Evolutionary conservation across 2,329 filamentous ascomycete genomes (phyloP).

Genomic region (Stagonosporopsis tanaceti): DNA sequence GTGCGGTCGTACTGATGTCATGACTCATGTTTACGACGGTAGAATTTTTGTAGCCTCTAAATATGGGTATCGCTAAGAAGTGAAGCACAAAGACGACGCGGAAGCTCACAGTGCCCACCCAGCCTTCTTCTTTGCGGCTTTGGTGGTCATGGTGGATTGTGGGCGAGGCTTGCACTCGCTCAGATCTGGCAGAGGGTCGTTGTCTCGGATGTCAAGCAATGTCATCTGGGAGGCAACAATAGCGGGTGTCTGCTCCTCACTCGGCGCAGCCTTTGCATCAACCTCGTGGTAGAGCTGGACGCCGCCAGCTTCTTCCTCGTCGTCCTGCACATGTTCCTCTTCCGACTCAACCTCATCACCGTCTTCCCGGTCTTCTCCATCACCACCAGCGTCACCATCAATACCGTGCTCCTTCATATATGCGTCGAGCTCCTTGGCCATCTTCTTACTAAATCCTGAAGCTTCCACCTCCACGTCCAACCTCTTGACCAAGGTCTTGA

Average conservation of each 20-base stretch:
- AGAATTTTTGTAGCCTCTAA: conserved; percentile 7
- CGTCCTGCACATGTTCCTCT: conserved; percentile 10
- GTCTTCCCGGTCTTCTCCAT: conserved; percentile 34
- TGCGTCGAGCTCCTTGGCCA: conserved; percentile 89
- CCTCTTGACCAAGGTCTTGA: conserved; percentile 73
- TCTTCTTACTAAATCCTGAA: conserved; percentile 95
- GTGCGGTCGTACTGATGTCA: not conserved
- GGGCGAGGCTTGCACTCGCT: conserved; percentile 38
- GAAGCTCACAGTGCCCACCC: conserved; percentile 41
- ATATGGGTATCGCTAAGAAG: conserved; percentile 30
- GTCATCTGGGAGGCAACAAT: conserved; percentile 44
- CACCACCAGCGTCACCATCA: conserved; percentile 59
- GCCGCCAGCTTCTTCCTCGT: not conserved
- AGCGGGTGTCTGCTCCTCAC: conserved; percentile 13
- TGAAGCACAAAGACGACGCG: not conserved
- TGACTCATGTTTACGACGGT: conserved; percentile 6
- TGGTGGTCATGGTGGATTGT: conserved; percentile 42
- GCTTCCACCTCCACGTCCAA: conserved; percentile 90
- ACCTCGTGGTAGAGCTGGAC: not conserved
- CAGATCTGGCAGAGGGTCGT: conserved; percentile 44
- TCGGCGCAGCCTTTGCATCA: not conserved
- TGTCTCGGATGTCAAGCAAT: conserved; percentile 48
- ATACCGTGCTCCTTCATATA: conserved; percentile 80
- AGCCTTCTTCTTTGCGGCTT: conserved; percentile 48
- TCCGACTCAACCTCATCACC: conserved; percentile 28